phyloP scores from a whole-genome alignment of 106 monocot genomes.

The Ottelia alismoides region DNA sequence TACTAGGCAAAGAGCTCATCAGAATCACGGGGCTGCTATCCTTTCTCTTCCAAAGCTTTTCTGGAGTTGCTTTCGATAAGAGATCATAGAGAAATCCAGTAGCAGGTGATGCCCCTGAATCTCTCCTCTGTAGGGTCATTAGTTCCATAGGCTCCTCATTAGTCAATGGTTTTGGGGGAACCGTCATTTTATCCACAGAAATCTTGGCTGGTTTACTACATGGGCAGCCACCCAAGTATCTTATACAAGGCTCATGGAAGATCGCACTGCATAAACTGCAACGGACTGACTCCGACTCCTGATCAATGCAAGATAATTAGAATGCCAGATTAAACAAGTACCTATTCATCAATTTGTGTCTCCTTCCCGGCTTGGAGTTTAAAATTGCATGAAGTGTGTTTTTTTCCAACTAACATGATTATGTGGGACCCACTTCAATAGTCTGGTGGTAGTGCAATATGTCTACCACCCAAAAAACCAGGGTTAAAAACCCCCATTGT shows the following conservation, averaged over 20 bases:
- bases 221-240: conserved; percentile 35
- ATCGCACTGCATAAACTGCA: conserved; percentile 60
- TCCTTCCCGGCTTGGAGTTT: too few relatives aligned
- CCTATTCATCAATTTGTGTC: neutral
- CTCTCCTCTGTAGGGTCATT: neutral
- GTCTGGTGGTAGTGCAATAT: too few relatives aligned
- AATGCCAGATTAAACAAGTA: neutral
- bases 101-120: conserved; percentile 14
- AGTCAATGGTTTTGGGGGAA: neutral
- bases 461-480: too few relatives aligned
- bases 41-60: conserved; percentile 43
- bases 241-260: conserved; percentile 64
- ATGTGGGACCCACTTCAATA: too few relatives aligned
- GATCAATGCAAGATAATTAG: neutral
- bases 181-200: neutral
- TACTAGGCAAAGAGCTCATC: conserved; percentile 64
- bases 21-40: conserved; percentile 62
- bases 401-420: too few relatives aligned
- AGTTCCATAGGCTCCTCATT: neutral
- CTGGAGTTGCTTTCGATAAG: conserved; percentile 47
- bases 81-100: conserved; percentile 55
- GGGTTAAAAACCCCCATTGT: too few relatives aligned
- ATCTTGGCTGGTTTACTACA: conserved; percentile 30
- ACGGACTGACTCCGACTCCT: conserved; percentile 72
- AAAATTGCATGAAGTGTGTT: too few relatives aligned